Percentiles rank a stretch among this genome's conserved stretches.
phyloP scores from a whole-genome alignment of 148 eudicot genomes.

The Camellia sinensis region DNA sequence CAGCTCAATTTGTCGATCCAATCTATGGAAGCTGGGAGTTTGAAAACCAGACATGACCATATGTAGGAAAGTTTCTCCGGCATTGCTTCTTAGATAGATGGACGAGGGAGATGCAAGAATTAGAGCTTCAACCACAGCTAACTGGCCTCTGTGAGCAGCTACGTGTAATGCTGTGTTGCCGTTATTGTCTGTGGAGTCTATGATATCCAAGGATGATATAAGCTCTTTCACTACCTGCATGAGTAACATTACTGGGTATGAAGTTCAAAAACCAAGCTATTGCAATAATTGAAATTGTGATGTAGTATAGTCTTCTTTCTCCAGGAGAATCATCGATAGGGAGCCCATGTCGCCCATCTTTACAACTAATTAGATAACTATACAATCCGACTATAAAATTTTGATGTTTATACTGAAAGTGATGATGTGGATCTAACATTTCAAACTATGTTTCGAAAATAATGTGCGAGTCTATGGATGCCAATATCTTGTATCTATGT shows the following conservation, averaged over 20 bases:
- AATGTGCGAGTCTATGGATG: background rate
- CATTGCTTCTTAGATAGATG: conserved; percentile 47
- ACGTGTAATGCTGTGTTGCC: conserved; percentile 90
- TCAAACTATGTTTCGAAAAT: too few relatives aligned
- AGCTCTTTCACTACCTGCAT: conserved; percentile 27
- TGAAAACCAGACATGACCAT: conserved; percentile 72
- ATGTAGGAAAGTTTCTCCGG: conserved; percentile 84
- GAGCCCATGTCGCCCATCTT: background rate
- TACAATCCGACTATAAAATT: background rate
- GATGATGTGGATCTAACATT: background rate
- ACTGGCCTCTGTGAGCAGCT: conserved; percentile 86
- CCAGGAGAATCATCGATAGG: background rate
- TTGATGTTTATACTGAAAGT: background rate
- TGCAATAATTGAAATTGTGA: background rate
- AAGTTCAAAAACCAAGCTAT: background rate
- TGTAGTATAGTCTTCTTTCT: background rate
- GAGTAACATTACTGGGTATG: background rate
- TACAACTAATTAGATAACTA: background rate
- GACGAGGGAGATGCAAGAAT: conserved; percentile 62
- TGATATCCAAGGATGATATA: conserved; percentile 51
- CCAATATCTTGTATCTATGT: background rate
- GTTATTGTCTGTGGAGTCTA: conserved; percentile 59
- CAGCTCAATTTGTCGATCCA: conserved; percentile 79
- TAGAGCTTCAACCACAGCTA: conserved; percentile 67
- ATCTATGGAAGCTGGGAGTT: conserved; percentile 67